These are phyloP conservation scores for Cryptococcus neoformans DNA, from an alignment of 1,284 basidiomycete genomes.

Conservation along the genomic window DNA sequence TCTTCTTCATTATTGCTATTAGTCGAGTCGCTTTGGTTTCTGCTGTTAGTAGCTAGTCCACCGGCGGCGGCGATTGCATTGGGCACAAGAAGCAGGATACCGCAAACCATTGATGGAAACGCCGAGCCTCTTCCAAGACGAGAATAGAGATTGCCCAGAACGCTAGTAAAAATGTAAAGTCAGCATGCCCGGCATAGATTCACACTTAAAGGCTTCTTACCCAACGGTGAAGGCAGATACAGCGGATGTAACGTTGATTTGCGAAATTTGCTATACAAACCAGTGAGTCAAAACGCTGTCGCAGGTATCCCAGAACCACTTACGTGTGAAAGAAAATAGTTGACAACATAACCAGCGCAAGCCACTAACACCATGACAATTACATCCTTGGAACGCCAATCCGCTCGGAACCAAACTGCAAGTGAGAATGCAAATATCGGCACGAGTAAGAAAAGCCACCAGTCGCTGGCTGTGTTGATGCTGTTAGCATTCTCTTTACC, in stretches of 20 bases:
- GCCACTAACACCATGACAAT: conserved; percentile 28
- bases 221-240: conserved; percentile 30
- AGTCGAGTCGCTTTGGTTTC: too few relatives aligned
- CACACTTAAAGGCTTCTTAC: conserved; percentile 4
- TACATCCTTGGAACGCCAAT: conserved; percentile 28
- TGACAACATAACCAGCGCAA: conserved; percentile 26
- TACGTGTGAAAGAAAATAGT: conserved; percentile 18
- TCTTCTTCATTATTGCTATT: not conserved
- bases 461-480: conserved; percentile 14
- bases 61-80: conserved; percentile 34
- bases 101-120: conserved; percentile 30
- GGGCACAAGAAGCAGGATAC: conserved; percentile 28
- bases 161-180: conserved; percentile 2
- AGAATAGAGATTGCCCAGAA: conserved; percentile 31
- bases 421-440: conserved; percentile 29
- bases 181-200: not conserved
- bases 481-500: not conserved
- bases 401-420: conserved; percentile 31
- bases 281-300: too few relatives aligned
- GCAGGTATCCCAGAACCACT: too few relatives aligned
- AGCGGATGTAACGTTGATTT: conserved; percentile 27
- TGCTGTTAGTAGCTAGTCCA: conserved; percentile 14
- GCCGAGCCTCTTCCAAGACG: conserved; percentile 28
- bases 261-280: conserved; percentile 18
- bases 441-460: conserved; percentile 30